Percentiles rank a stretch among this genome's conserved stretches.
phyloP scores from a whole-genome alignment of 2,329 filamentous ascomycete species.

The Xylaria sp. region DNA sequence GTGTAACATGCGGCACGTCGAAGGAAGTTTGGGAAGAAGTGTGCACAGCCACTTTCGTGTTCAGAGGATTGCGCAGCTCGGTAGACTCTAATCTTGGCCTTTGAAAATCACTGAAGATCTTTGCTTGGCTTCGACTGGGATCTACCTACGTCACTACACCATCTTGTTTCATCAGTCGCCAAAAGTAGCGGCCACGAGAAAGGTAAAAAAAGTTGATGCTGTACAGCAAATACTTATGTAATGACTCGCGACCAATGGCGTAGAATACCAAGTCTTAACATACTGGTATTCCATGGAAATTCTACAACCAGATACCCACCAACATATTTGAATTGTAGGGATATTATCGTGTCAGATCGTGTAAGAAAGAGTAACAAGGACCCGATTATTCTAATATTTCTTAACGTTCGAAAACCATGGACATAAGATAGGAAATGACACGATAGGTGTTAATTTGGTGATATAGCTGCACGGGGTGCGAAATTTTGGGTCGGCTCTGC shows the following conservation, averaged over 20 bases:
- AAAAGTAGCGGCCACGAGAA: not conserved
- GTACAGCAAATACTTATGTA: not conserved
- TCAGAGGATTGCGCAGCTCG: conserved; percentile 2
- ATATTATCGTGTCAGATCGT: too few species aligned
- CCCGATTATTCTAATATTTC: too few species aligned
- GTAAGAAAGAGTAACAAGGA: too few species aligned
- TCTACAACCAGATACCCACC: too few species aligned
- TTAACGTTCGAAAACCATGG: too few species aligned
- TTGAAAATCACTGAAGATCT: conserved; percentile 30
- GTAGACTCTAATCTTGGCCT: conserved; percentile 16
- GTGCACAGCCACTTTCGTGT: conserved; percentile 8
- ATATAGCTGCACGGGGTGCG: too few species aligned
- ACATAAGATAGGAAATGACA: too few species aligned
- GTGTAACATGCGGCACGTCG: not conserved
- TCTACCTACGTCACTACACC: conserved; percentile 21
- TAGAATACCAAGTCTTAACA: not conserved
- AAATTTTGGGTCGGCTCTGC: too few species aligned
- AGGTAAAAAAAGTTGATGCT: not conserved
- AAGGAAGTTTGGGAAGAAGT: not conserved
- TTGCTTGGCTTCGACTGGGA: conserved; percentile 19
- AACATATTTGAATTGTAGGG: too few species aligned
- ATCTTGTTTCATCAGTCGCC: conserved; percentile 21
- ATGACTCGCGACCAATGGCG: not conserved
- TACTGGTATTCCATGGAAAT: too few species aligned
- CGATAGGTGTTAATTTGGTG: too few species aligned